phyloP scores from a whole-genome alignment of 345 rosid species.

The Rhodomyrtus tomentosa region DNA sequence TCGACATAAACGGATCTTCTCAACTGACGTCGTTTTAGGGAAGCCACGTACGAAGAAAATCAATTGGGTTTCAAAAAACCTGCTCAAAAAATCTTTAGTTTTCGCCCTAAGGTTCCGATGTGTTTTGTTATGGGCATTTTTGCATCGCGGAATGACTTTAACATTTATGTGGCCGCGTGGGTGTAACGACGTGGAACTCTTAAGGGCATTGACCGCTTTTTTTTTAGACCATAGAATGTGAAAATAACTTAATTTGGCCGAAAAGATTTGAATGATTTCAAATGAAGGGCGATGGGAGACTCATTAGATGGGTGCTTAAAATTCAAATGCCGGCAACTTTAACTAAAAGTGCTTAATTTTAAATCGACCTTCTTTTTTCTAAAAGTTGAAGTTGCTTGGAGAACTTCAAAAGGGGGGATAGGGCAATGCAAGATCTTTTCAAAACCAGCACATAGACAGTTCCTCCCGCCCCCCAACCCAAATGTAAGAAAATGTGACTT shows the following conservation, averaged over 20 bases:
- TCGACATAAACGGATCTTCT: neutral
- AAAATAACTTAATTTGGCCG: neutral
- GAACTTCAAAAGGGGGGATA: neutral
- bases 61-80: neutral
- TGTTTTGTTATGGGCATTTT: neutral
- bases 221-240: neutral
- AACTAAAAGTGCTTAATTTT: neutral
- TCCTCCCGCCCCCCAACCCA: too few species aligned
- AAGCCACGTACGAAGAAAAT: neutral
- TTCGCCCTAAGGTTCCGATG: neutral
- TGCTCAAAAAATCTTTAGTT: neutral
- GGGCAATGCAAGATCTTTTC: neutral
- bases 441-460: neutral
- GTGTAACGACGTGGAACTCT: neutral
- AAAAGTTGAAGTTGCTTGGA: neutral
- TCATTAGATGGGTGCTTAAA: neutral
- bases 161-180: fast-evolving
- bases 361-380: neutral
- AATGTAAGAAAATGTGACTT: neutral
- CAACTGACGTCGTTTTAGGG: neutral
- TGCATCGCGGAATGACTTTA: neutral
- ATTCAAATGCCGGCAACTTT: neutral
- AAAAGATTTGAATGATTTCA: neutral
- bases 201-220: too few species aligned
- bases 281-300: neutral